phyloP scores from a whole-genome alignment of 1,139 yeast species.

The Geotrichum histeridarum region DNA sequence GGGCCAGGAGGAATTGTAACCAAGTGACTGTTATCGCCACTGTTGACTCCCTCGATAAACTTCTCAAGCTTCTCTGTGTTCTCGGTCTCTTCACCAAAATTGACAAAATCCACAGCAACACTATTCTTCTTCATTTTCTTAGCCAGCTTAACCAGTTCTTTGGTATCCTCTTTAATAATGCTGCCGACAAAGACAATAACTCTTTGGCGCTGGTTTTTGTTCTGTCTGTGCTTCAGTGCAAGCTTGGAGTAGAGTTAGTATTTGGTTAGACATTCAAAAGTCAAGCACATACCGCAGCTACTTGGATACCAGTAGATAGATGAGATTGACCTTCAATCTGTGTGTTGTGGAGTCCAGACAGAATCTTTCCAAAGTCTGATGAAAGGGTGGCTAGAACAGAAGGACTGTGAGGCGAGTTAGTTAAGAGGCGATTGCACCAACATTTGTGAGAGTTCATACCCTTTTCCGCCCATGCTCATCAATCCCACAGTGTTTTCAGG shows the following conservation, averaged over 20 bases:
- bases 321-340: constrained; percentile 66
- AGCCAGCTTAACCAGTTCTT: constrained; percentile 77
- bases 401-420: constrained; percentile 41
- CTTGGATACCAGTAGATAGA: constrained; percentile 81
- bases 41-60: constrained; percentile 68
- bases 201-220: constrained; percentile 86
- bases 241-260: constrained; percentile 35
- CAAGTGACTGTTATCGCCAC: constrained; percentile 75
- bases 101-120: constrained; percentile 82
- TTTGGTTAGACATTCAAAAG: not conserved
- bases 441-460: constrained; percentile 22
- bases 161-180: constrained; percentile 67
- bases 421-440: not conserved
- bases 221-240: constrained; percentile 93
- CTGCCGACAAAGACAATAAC: constrained; percentile 87
- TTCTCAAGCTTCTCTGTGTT: constrained; percentile 78
- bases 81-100: constrained; percentile 81
- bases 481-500: constrained; percentile 94
- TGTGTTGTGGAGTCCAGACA: constrained; percentile 83
- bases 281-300: constrained; percentile 58
- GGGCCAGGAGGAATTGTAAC: constrained; percentile 90
- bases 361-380: constrained; percentile 77
- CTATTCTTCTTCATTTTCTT: constrained; percentile 91
- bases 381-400: constrained; percentile 85
- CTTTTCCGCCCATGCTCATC: constrained; percentile 80